Evolutionary conservation across 2,329 filamentous ascomycete genomes (phyloP).

Genomic region (Alternaria ventricosa): DNA sequence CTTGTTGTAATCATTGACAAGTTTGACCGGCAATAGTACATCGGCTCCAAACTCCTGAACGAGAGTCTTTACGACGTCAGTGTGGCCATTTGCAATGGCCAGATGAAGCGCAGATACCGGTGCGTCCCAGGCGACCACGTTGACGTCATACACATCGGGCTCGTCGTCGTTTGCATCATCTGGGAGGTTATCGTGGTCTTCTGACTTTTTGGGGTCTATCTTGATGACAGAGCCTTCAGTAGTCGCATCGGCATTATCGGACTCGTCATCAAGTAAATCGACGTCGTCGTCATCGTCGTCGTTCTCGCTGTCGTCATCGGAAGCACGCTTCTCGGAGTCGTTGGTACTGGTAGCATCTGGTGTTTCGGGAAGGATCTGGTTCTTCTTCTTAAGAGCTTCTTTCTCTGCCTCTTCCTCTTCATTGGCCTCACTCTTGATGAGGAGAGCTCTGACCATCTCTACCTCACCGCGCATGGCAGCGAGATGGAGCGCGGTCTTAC

Average conservation of each 20-base stretch:
- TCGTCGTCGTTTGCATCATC: slow-evolving; percentile 66
- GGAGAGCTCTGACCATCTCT: slow-evolving; percentile 73
- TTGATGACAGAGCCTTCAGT: slow-evolving; percentile 76
- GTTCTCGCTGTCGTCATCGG: slow-evolving; percentile 54
- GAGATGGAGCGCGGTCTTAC: slow-evolving; percentile 81
- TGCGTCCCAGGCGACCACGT: slow-evolving; percentile 80
- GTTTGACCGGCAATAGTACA: slow-evolving; percentile 75
- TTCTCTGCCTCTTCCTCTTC: slow-evolving; percentile 71
- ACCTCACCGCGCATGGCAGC: slow-evolving; percentile 73
- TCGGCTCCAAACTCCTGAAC: slow-evolving; percentile 78
- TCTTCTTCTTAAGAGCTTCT: slow-evolving; percentile 49
- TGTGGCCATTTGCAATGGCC: slow-evolving; percentile 76
- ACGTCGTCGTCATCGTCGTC: slow-evolving; percentile 57
- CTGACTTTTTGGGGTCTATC: slow-evolving; percentile 53
- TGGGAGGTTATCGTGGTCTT: slow-evolving; percentile 55
- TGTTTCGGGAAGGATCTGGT: background rate
- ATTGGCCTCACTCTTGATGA: slow-evolving; percentile 76
- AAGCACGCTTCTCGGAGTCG: slow-evolving; percentile 3
- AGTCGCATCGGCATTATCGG: slow-evolving; percentile 55
- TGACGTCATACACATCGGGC: slow-evolving; percentile 80
- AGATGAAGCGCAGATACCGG: slow-evolving; percentile 77
- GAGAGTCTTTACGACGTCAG: slow-evolving; percentile 71
- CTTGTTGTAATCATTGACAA: slow-evolving; percentile 57
- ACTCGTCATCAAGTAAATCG: slow-evolving; percentile 60
- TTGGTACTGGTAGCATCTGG: background rate